Evolutionary conservation across 345 rosid species (phyloP), one percentile per base, ranked within the genome.

Genomic region (Murraya paniculata): DNA sequence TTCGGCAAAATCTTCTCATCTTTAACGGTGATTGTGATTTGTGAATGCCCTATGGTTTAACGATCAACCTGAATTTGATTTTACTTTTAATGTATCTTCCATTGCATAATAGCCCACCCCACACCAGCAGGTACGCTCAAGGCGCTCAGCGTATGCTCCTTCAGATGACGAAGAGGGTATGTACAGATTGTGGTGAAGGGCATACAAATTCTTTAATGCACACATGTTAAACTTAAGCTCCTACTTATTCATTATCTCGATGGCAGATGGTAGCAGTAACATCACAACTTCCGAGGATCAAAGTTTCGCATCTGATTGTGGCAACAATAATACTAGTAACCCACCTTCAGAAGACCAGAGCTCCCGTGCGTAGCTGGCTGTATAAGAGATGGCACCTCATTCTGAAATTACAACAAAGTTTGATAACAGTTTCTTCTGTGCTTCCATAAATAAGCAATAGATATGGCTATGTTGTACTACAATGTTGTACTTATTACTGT

Each of bases 141-240:
- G 92, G 83, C 94, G 94, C 57, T 92, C 93, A 41, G 91, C 93
- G 36, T 92, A 90, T 77, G 90, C 93, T 80, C 91, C 92, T 14
- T 83, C 90, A 10, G 90, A 89, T 10, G 88, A 84, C 71, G 79
- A 74, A 58, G 89, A 88, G 67, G 93, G 93, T 91, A 79, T 56
- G 31, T 48, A 4, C 13, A 27, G 24, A n/a, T 38, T 38, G 7
- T 18, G 22, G 57, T 53, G 6, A 45, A 45, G 50, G 16, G 3
- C 57, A 53, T 27, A 6, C 13, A 14, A 38, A n/a, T 38, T 67
- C 14, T 24, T 6, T 4, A 62, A 1, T 6, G 6, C 7, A 21
- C 13, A 9, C 53, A 39, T 1, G 6, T 33, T 7, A 30, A 14
- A 4, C 33, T 24, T 21, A 2, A 30, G 14, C 24, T 45, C 50